Evolutionary conservation across 2,329 filamentous ascomycete genomes (phyloP), one percentile per base, ranked within the genome.

Genomic region (Lachnellula subtilissima): DNA sequence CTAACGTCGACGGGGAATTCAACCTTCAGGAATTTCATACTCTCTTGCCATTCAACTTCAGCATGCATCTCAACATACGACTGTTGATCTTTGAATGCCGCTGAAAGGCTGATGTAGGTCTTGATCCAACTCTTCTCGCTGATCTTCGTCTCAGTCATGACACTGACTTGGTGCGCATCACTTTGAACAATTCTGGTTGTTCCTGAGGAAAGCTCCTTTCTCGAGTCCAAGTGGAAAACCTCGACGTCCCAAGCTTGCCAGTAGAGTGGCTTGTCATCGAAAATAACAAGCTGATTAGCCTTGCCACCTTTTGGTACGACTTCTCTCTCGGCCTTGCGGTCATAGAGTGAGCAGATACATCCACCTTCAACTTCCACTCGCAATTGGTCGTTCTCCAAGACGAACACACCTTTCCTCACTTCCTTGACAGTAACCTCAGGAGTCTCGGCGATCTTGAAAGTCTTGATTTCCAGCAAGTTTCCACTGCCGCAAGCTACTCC

Each of bases 241-340:
- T 99, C 94, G 5, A 97, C 93, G 71, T 99, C 93, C 92, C 93
- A 96, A 2, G 91, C 92, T 74, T 97, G 90, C 92, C 91, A 97
- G 76, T 95, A 96, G 23, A 97, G 81, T 22, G 92, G 92, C 74
- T 97, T 97, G 74, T 99, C 94, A 68, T 99, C 94, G 67, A 95
- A 97, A 23, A 97, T 85, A 61, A 97, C 92, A 50, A 94, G 84
- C 69, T 97, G 91, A 64, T 96, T 96, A 23, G 88, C 92, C 70
- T 92, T 92, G 23, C 82, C 81, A 39, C 82, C 84, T 63, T 81
- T 75, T 3, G 89, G 80, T 49, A 99, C 82, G 19, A 96, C 74
- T 70, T 99, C 91, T 51, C 93, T 86, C 25, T 87, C 78, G 9
- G 83, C 84, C 46, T 78, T 72, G 42, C 85, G 78, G 71, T 97